These are phyloP conservation scores for Ascochyta lentis DNA, from an alignment of 2,329 filamentous ascomycete species.

Conservation along the genomic window DNA sequence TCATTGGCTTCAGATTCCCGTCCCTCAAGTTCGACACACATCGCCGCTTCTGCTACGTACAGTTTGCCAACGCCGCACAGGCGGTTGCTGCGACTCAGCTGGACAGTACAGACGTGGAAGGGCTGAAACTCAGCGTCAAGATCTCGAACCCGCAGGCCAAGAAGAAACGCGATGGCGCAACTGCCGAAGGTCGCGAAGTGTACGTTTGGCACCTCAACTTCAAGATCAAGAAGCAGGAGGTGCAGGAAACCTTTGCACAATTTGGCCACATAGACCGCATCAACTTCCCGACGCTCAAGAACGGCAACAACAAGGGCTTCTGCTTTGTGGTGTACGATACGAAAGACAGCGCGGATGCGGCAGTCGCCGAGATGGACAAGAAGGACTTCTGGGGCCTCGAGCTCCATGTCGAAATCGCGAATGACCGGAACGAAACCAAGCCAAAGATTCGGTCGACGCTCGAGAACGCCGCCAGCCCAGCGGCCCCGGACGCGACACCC, in stretches of 20 bases:
- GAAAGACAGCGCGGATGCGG: constrained; percentile 69
- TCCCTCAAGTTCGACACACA: constrained; percentile 88
- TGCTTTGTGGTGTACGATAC: constrained; percentile 80
- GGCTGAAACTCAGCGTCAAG: constrained; percentile 74
- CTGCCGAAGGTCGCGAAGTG: constrained; percentile 86
- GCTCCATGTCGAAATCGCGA: constrained; percentile 64
- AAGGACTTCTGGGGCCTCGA: constrained; percentile 72
- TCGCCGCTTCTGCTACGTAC: constrained; percentile 93
- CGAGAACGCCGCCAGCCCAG: constrained; percentile 52
- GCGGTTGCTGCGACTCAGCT: constrained; percentile 67
- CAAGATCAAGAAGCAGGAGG: constrained; percentile 74
- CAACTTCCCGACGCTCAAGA: constrained; percentile 69
- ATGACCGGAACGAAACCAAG: constrained; percentile 52
- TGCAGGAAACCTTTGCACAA: constrained; percentile 73
- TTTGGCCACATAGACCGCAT: constrained; percentile 78
- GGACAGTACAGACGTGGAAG: constrained; percentile 71
- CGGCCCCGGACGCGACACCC: constrained; percentile 47
- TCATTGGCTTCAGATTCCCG: constrained; percentile 86
- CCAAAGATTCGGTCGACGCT: constrained; percentile 55
- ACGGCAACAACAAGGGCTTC: constrained; percentile 75
- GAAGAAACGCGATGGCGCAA: constrained; percentile 78
- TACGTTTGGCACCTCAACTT: constrained; percentile 87
- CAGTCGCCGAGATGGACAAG: constrained; percentile 69
- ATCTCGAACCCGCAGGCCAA: constrained; percentile 83
- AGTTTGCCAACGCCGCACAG: constrained; percentile 69